Evolutionary conservation across 2,329 filamentous ascomycete genomes (phyloP).

Genomic region (Apiospora arundinis): DNA sequence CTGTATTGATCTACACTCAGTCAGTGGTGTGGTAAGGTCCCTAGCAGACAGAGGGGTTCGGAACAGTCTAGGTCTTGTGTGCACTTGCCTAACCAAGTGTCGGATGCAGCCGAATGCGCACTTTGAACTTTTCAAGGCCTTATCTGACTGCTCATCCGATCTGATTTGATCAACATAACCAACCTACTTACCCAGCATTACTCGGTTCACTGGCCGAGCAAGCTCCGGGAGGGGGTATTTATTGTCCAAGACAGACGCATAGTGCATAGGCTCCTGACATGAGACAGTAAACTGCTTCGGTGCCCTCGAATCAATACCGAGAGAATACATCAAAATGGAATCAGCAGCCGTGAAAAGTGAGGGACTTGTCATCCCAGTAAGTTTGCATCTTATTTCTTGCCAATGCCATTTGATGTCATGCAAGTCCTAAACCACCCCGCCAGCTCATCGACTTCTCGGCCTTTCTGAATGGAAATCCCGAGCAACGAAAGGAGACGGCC

Average conservation of each 20-base stretch:
- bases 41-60: constrained; percentile 3
- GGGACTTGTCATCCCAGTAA: constrained; percentile 61
- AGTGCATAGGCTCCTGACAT: background rate
- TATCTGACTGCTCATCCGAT: constrained; percentile 7
- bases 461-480: constrained; percentile 69
- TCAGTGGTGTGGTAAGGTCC: background rate
- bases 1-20: background rate
- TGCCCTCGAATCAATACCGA: background rate
- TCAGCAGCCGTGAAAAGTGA: constrained; percentile 56
- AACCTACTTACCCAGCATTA: background rate
- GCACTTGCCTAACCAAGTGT: constrained; percentile 13
- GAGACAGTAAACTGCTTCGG: background rate
- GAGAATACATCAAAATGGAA: constrained; percentile 39
- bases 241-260: background rate
- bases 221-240: background rate
- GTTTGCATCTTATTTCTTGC: background rate
- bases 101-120: constrained; percentile 11
- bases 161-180: background rate
- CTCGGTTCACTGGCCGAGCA: constrained; percentile 1
- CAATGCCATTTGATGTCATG: background rate
- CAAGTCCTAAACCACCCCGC: background rate
- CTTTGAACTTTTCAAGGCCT: background rate
- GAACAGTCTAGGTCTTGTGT: constrained; percentile 2
- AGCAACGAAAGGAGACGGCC: constrained; percentile 69
- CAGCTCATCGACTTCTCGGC: constrained; percentile 81